Evolutionary conservation across 2,329 filamentous ascomycete species (phyloP).

Genomic region (Colletotrichum sp.): DNA sequence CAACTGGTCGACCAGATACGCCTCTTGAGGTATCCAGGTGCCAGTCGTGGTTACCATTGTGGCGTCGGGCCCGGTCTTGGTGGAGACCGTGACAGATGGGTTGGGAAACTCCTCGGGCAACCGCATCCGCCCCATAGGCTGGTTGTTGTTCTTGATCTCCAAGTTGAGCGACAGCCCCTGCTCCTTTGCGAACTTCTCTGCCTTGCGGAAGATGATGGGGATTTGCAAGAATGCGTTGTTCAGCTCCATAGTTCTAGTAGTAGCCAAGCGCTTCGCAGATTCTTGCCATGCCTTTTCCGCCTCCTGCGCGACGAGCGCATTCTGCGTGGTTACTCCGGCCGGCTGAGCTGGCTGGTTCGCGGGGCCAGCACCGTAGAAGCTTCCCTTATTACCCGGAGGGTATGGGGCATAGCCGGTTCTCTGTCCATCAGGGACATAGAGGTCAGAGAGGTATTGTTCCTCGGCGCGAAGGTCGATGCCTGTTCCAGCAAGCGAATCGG

Average conservation of each 20-base stretch:
- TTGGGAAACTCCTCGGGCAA: constrained; percentile 53
- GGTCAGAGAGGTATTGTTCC: constrained; percentile 78
- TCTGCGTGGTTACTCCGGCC: constrained; percentile 54
- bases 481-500: constrained; percentile 82
- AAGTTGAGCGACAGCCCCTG: constrained; percentile 61
- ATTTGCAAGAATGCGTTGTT: constrained; percentile 76
- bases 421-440: constrained; percentile 58
- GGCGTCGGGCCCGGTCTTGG: constrained; percentile 65
- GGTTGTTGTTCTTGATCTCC: constrained; percentile 55
- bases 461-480: constrained; percentile 89
- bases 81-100: constrained; percentile 59
- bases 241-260: constrained; percentile 70
- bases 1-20: constrained; percentile 80
- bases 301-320: constrained; percentile 69
- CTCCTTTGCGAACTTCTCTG: constrained; percentile 62
- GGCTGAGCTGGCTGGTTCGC: constrained; percentile 66
- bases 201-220: constrained; percentile 63
- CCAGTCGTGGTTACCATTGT: constrained; percentile 67
- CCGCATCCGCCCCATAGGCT: constrained; percentile 53
- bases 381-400: constrained; percentile 57
- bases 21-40: constrained; percentile 76
- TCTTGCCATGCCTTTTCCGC: constrained; percentile 70
- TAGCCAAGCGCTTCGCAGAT: constrained; percentile 66
- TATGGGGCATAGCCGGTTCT: constrained; percentile 62
- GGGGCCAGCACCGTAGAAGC: constrained; percentile 69